A percentile compares a stretch with the other conserved stretches of the same genome.
These are phyloP conservation scores for Talaromyces sp. DNA, from an alignment of 2,329 filamentous ascomycete species.

Conservation along the genomic window DNA sequence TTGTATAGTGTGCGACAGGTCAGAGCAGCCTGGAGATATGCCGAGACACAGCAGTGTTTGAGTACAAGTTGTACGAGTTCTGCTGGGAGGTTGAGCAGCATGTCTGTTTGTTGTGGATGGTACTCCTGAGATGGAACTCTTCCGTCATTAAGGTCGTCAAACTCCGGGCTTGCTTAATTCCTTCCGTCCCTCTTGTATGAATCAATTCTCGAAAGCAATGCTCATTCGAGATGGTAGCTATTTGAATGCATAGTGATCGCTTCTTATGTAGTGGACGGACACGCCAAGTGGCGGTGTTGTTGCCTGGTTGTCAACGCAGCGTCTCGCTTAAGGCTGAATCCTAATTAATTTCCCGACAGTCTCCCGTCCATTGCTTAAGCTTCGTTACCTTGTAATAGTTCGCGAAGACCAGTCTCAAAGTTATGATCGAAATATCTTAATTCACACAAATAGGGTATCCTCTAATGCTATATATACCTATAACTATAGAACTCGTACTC, in stretches of 20 bases:
- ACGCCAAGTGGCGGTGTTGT: conserved; percentile 9
- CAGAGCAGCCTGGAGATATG: conserved; percentile 38
- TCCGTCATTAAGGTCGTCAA: background rate
- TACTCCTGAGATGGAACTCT: background rate
- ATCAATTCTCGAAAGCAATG: background rate
- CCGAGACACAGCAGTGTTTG: conserved; percentile 30
- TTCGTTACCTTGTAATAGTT: background rate
- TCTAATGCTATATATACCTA: conserved; percentile 14
- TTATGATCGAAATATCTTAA: background rate
- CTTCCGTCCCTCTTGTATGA: background rate
- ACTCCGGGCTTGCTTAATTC: background rate
- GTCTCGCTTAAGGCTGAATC: conserved; percentile 1
- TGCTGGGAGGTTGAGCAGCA: conserved; percentile 37
- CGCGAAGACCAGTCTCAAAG: background rate
- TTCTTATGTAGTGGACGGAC: background rate
- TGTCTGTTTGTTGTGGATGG: conserved; percentile 9
- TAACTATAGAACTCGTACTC: conserved; percentile 3
- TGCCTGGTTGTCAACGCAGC: conserved; percentile 3
- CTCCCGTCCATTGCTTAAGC: background rate
- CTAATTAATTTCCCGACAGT: conserved; percentile 1
- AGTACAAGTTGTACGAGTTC: conserved; percentile 42
- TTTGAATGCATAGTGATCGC: background rate
- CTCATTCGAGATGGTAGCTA: background rate
- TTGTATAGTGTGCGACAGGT: conserved; percentile 36
- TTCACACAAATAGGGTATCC: conserved; percentile 12